Evolutionary conservation across 306 rosid genomes (phyloP).

Genomic region (Ormosia semicastrata): DNA sequence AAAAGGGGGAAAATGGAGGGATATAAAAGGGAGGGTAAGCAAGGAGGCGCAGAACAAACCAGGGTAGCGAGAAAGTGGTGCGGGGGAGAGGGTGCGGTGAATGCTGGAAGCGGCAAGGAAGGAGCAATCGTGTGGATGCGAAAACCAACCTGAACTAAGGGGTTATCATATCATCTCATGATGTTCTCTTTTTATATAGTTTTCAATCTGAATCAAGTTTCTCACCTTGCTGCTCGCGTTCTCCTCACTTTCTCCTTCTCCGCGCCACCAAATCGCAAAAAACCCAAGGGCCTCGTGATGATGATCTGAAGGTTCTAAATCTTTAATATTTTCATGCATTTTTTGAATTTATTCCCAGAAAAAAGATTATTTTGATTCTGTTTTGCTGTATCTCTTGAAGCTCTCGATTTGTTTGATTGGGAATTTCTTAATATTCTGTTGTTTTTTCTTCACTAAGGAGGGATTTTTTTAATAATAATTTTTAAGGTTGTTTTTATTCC

Average conservation of each 20-base stretch:
- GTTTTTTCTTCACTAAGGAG: neutral
- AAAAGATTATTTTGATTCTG: neutral
- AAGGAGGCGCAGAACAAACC: too few relatives aligned
- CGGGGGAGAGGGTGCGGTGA: neutral
- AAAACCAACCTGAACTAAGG: slow-evolving; percentile 17
- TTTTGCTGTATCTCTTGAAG: neutral
- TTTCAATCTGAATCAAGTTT: slow-evolving; percentile 37
- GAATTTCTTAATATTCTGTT: neutral
- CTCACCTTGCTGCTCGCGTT: slow-evolving; percentile 22
- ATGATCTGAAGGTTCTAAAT: slow-evolving; percentile 26
- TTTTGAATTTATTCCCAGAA: neutral
- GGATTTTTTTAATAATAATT: neutral
- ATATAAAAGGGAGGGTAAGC: neutral
- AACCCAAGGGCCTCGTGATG: slow-evolving; percentile 32
- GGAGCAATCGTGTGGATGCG: slow-evolving; percentile 22
- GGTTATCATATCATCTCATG: slow-evolving; percentile 9
- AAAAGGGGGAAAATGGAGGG: too few relatives aligned
- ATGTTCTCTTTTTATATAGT: slow-evolving; percentile 24
- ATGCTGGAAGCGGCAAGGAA: slow-evolving; percentile 20
- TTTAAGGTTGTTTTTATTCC: neutral
- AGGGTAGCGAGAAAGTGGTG: slow-evolving; percentile 4
- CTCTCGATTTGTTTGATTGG: neutral
- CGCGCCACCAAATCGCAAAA: neutral
- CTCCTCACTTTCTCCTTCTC: neutral
- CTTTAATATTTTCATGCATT: neutral